Base-by-base conservation (phyloP, 2,329 filamentous ascomycete genomes). In the Coniella lustricola region DNA sequence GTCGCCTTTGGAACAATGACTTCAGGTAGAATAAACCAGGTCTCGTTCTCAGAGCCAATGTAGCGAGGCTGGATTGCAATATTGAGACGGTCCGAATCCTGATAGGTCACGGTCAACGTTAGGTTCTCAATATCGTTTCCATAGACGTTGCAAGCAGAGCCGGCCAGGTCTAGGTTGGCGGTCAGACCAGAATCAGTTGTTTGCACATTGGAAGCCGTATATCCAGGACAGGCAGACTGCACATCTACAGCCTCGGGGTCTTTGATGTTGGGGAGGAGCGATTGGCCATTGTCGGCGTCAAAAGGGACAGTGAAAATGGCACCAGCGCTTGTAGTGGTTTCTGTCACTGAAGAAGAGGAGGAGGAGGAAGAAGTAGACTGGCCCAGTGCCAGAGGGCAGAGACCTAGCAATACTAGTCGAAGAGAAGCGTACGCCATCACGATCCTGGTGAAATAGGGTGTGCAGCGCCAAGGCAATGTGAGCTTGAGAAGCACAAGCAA, bases 131-230 rank as follows among this genome's bases (percentile, higher is more conserved):
- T 69, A 59, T 94, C 88, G 3, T 73, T 82, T 1, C 87, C 86
- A 55, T 90, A 91, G 16, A 79, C 75, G 64, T 90, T 85, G 68
- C 87, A 91, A 4, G 81, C 73, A 10, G 70, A 58, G 0, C 85
- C 86, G 4, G 82, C 82, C 16, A 93, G 72, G 1, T 64, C 73
- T 34, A 94, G 70, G 54, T 84, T 77, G 2, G 87, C 88, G 1
- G 77, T 84, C 48, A 91, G 64, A 3, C 78, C 78, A 35, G 70
- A 71, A 31, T 64, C 60, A 0, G 69, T 76, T 39, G 72, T 66
- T 48, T 69, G 62, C 12, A 87, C 69, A 59, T 85, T 81, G 20
- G 72, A 75, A 2, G 82, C 84, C 20, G 61, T 72, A 64, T 88
- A 88, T 8, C 85, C 84, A 0, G 81, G 81, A 58, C 85, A 88